phyloP scores from a whole-genome alignment of 805 yeast genomes.

The Starmera amethionina region DNA sequence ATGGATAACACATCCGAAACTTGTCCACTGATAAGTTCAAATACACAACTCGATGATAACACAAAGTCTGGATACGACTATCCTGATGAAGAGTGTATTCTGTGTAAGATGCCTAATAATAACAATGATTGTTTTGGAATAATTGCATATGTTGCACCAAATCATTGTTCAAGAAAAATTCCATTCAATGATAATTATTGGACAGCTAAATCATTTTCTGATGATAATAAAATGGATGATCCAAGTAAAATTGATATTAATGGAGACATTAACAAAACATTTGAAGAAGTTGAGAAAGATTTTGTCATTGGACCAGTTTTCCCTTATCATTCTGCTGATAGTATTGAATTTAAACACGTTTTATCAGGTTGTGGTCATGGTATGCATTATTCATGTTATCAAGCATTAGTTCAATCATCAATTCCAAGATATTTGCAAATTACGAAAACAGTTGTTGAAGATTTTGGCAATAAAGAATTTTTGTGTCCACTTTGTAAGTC shows the following conservation, averaged over 20 bases:
- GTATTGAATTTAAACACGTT: constrained; percentile 34
- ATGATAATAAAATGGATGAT: constrained; percentile 14
- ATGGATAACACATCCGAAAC: constrained; percentile 18
- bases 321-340: constrained; percentile 21
- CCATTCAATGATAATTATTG: constrained; percentile 59
- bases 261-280: constrained; percentile 28
- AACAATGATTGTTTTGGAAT: constrained; percentile 66
- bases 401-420: constrained; percentile 49
- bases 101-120: constrained; percentile 70
- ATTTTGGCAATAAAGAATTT: constrained; percentile 59
- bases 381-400: constrained; percentile 74
- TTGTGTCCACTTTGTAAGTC: constrained; percentile 90
- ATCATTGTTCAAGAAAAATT: constrained; percentile 51
- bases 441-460: constrained; percentile 75
- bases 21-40: too few species aligned
- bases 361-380: constrained; percentile 89
- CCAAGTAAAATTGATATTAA: constrained; percentile 11
- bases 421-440: constrained; percentile 55
- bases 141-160: constrained; percentile 48
- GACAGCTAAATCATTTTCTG: constrained; percentile 55
- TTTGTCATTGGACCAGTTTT: constrained; percentile 67
- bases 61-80: constrained; percentile 43
- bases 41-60: constrained; percentile 12
- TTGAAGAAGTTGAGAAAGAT: constrained; percentile 26
- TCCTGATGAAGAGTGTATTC: constrained; percentile 67